Evolutionary conservation across 768 basidiomycete species (phyloP), one percentile per base, ranked within the genome.

Genomic region (Fomitopsis serialis): DNA sequence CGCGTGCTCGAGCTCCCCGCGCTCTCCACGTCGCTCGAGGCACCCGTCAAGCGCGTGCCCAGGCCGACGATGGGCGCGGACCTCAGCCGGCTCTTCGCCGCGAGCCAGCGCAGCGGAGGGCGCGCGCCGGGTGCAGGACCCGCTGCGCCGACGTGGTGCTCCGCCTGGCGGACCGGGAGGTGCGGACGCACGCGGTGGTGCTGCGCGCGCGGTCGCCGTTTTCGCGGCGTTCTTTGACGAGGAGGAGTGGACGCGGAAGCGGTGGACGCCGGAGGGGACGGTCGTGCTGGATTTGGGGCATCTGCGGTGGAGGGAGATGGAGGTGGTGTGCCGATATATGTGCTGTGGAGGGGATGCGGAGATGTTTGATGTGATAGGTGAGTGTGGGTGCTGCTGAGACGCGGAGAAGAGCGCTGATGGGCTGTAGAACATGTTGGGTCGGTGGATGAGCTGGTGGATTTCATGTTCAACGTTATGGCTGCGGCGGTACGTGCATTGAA

Each of bases 191-290:
- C 64, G 92, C 93, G 0, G 65, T 74, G 10, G 66, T 98, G 17
- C 75, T 99, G n/a, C 78, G 92, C 11, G 81, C 92, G 0, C 80
- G 95, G 1, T 93, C 88, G 22, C 78, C 80, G 2, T 87, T 97
- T 98, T 99, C 64, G 72, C 82, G 10, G 80, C 80, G 29, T 87
- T 99, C 69, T 93, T 96, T 66, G 82, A 82, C 40, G 84, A 93
- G 60, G 71, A 74, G 15, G 89, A 82, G 32, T 99, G 97, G 95
- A 90, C 89, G 12, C 62, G 51, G 23, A 73, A 75, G 35, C 77
- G 93, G 25, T 79, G 83, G 75, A 55, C 66, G 50, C 17, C 64
- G 61, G 63, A 72, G 6, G 87, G 84, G 1, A 70, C 75, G 11
- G 60, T 96, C 8, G 67, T 69, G n/a, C 68, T 98, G 42, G 70